These are phyloP conservation scores for Fusarium sp. DNA, from an alignment of 2,329 filamentous ascomycete species.

Conservation along the genomic window DNA sequence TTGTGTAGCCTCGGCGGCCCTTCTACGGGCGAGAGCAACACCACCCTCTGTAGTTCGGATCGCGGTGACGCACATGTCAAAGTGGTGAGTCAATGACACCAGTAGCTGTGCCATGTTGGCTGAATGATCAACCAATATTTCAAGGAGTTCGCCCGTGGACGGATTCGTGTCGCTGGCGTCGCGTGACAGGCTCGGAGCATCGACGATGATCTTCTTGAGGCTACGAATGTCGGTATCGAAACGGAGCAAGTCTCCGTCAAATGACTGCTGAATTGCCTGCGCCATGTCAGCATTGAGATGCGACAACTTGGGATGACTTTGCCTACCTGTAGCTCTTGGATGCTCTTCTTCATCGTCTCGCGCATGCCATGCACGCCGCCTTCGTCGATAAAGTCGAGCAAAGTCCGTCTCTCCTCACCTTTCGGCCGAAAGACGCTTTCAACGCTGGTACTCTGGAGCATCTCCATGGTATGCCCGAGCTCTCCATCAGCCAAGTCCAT, in stretches of 20 bases:
- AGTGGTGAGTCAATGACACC: constrained; percentile 85
- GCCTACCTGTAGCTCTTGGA: constrained; percentile 75
- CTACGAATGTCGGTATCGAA: constrained; percentile 81
- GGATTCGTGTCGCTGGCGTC: constrained; percentile 47
- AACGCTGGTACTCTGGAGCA: constrained; percentile 73
- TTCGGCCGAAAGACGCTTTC: constrained; percentile 71
- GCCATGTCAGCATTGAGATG: constrained; percentile 12
- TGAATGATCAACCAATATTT: constrained; percentile 77
- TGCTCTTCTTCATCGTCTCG: constrained; percentile 75
- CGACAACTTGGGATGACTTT: not conserved
- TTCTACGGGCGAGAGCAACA: constrained; percentile 74
- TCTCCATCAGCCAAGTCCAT: constrained; percentile 76
- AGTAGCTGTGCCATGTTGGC: constrained; percentile 86
- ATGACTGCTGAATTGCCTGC: constrained; percentile 74
- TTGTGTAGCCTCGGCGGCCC: constrained; percentile 72
- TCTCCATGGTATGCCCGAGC: constrained; percentile 74
- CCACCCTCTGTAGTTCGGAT: constrained; percentile 90
- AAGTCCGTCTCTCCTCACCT: constrained; percentile 68
- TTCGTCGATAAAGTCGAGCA: constrained; percentile 84
- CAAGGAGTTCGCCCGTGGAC: constrained; percentile 66
- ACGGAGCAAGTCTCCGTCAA: constrained; percentile 79
- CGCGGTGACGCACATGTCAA: constrained; percentile 92
- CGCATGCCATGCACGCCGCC: constrained; percentile 74
- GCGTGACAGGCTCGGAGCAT: constrained; percentile 51
- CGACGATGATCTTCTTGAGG: constrained; percentile 69